These are phyloP conservation scores for Kernera saxatilis DNA, from an alignment of 345 rosid species.

Conservation along the genomic window DNA sequence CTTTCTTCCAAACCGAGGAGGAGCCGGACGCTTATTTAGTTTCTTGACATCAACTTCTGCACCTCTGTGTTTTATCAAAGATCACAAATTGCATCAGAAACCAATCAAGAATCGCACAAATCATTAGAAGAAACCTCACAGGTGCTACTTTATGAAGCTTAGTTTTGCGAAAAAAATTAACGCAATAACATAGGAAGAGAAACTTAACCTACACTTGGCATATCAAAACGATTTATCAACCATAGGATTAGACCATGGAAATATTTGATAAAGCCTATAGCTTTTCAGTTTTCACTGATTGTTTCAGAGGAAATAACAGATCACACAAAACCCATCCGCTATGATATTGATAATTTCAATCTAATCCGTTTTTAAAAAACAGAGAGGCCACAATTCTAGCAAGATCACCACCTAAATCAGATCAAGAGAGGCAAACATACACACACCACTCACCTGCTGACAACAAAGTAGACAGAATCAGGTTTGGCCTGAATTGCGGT, in stretches of 20 bases:
- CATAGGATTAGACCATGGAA: neutral
- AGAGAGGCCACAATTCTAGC: neutral
- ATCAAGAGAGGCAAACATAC: neutral
- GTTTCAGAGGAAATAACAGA: neutral
- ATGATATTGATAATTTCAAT: neutral
- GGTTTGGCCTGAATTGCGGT: conserved; percentile 99
- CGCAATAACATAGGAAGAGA: neutral
- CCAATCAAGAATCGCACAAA: neutral
- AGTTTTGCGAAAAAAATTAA: neutral
- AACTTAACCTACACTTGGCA: neutral
- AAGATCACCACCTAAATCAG: neutral
- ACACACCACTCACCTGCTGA: conserved; percentile 55
- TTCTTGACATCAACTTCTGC: conserved; percentile 82
- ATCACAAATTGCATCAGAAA: neutral
- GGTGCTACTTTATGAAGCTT: neutral
- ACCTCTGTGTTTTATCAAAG: conserved; percentile 49
- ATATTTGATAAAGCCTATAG: neutral
- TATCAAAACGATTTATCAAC: neutral
- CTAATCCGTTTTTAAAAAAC: neutral
- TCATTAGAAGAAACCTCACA: neutral
- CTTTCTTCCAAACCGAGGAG: conserved; percentile 94
- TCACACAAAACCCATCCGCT: neutral
- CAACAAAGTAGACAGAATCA: conserved; percentile 87
- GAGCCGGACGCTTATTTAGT: conserved; percentile 88
- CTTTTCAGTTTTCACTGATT: neutral